Percentiles rank a stretch among this genome's conserved stretches.
Evolutionary conservation across 306 rosid species (phyloP).

Genomic region (Purshia tridentata): DNA sequence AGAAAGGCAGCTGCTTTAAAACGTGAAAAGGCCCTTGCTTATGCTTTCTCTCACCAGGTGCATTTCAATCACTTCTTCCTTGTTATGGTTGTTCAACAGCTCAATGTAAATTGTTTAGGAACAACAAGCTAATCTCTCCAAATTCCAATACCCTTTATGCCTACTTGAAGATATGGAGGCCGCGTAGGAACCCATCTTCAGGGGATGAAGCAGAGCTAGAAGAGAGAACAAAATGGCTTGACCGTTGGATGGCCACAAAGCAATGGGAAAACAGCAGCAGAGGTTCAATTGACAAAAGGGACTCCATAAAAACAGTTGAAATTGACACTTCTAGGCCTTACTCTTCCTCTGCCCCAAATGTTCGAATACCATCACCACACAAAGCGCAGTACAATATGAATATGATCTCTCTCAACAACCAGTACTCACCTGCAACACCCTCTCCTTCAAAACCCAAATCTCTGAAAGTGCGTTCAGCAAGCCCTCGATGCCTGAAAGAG

Average conservation of each 20-base stretch:
- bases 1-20: constrained; percentile 33
- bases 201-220: constrained; percentile 30
- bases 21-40: constrained; percentile 43
- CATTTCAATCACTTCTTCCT: not conserved
- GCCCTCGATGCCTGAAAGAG: constrained; percentile 32
- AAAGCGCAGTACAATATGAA: constrained; percentile 12
- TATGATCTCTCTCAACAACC: not conserved
- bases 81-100: not conserved
- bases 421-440: constrained; percentile 24
- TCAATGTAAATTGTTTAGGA: not conserved
- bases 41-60: constrained; percentile 41
- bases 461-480: constrained; percentile 21
- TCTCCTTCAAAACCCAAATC: constrained; percentile 27
- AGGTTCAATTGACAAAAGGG: constrained; percentile 21
- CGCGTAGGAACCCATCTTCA: constrained; percentile 19
- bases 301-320: constrained; percentile 31
- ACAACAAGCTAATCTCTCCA: not conserved
- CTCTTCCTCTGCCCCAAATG: constrained; percentile 1
- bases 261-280: constrained; percentile 23
- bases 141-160: not conserved
- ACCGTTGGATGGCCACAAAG: constrained; percentile 39
- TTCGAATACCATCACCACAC: constrained; percentile 4
- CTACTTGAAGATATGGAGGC: constrained; percentile 32
- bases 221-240: constrained; percentile 40
- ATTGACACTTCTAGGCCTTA: constrained; percentile 24